These are phyloP conservation scores for Sporodiniella umbellata DNA, from an alignment of 371 early-diverging fungal genomes.

Conservation along the genomic window DNA sequence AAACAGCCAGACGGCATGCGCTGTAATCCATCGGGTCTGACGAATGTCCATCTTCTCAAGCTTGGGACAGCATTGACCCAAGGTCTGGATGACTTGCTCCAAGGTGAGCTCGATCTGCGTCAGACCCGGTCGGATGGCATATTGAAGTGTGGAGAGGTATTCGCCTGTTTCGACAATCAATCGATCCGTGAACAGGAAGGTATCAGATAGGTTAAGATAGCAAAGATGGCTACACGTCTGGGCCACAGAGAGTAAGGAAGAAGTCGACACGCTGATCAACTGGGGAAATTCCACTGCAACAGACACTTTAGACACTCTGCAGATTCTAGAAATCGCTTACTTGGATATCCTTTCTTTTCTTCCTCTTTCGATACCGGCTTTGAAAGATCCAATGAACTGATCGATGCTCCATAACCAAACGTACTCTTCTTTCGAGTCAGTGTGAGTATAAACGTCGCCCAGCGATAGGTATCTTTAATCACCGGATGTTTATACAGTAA, in stretches of 20 bases:
- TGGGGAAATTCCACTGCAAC: not conserved
- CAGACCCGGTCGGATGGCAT: constrained; percentile 49
- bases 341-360: not conserved
- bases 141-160: constrained; percentile 55
- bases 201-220: constrained; percentile 49
- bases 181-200: constrained; percentile 45
- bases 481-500: constrained; percentile 49
- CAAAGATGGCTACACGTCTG: constrained; percentile 46
- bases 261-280: constrained; percentile 48
- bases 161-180: constrained; percentile 57
- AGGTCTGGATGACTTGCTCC: constrained; percentile 37
- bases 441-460: constrained; percentile 61
- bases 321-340: constrained; percentile 2
- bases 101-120: constrained; percentile 48
- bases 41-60: constrained; percentile 46
- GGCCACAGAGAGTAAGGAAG: constrained; percentile 54
- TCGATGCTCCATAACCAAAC: constrained; percentile 29
- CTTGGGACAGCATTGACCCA: constrained; percentile 46
- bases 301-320: not conserved
- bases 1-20: constrained; percentile 46
- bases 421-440: constrained; percentile 39
- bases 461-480: constrained; percentile 51
- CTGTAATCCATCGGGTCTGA: constrained; percentile 61
- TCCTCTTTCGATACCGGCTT: constrained; percentile 23
- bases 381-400: constrained; percentile 32